A percentile compares a stretch with the other conserved stretches of the same genome.
phyloP scores from a whole-genome alignment of 2,329 filamentous ascomycete species.

The Zasmidium angulare region DNA sequence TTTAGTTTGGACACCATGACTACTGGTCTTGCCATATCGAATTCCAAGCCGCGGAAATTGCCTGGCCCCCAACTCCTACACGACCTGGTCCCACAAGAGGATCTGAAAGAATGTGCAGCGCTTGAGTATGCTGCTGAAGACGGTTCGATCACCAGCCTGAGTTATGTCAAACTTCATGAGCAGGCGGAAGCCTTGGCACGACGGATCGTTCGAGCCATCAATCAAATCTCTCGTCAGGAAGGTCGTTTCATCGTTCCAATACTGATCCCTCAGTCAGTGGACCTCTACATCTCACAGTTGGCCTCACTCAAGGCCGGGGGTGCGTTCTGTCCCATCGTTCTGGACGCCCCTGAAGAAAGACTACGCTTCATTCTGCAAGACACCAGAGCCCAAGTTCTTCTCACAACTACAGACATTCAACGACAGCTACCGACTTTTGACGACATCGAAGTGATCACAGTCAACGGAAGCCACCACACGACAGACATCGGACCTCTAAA shows the following conservation, averaged over 20 bases:
- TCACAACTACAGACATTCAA: conserved; percentile 59
- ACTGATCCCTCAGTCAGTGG: conserved; percentile 72
- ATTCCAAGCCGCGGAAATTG: conserved; percentile 53
- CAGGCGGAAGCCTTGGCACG: conserved; percentile 58
- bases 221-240: conserved; percentile 14
- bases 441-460: conserved; percentile 40
- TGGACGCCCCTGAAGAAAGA: conserved; percentile 74
- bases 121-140: conserved; percentile 63
- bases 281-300: conserved; percentile 74
- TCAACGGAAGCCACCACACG: conserved; percentile 40
- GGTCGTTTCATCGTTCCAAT: conserved; percentile 64
- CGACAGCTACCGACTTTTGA: conserved; percentile 39
- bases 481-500: background rate
- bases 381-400: conserved; percentile 66
- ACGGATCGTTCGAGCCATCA: conserved; percentile 43
- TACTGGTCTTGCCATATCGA: conserved; percentile 55
- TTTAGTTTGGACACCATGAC: background rate
- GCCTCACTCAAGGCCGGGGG: conserved; percentile 78
- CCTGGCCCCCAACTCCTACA: conserved; percentile 60
- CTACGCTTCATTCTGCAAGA: conserved; percentile 80
- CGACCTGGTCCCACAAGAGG: conserved; percentile 57
- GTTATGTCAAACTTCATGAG: conserved; percentile 64
- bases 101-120: conserved; percentile 47
- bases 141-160: conserved; percentile 49
- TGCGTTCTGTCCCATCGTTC: conserved; percentile 80